Percentiles rank a stretch among this genome's conserved stretches.
Conservation (phyloP, 176 grass and related monocot species). For the Aegilops bicornis region DNA sequence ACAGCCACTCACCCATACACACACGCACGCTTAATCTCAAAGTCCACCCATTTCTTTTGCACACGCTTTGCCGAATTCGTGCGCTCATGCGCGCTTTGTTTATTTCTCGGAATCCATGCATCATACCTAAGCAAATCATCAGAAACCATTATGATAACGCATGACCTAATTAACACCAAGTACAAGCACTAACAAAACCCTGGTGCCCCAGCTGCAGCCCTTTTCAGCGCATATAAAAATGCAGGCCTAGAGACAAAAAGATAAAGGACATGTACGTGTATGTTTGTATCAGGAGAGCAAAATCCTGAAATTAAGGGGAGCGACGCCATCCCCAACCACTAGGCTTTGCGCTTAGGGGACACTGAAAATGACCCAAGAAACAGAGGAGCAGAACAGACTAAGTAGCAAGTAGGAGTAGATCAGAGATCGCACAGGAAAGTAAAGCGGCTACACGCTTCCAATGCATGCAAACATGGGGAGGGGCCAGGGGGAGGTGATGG, state of each 20-base stretch:
- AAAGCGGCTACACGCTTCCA: conserved; percentile 11
- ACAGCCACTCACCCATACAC: conserved; percentile 11
- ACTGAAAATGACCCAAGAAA: conserved; percentile 54
- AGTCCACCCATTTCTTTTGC: neutral
- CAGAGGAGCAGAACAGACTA: neutral
- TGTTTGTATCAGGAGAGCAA: conserved; percentile 43
- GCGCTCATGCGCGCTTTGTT: neutral
- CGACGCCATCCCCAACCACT: conserved; percentile 32
- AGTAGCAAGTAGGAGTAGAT: neutral
- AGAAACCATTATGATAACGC: conserved; percentile 19
- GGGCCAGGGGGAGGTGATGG: neutral
- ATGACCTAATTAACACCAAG: neutral
- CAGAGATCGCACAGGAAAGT: no score
- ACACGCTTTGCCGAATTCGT: neutral
- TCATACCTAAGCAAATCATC: conserved; percentile 28
- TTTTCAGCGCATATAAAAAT: conserved; percentile 23
- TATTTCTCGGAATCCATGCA: neutral
- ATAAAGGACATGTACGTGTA: conserved; percentile 34
- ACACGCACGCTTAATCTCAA: neutral
- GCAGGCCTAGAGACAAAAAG: conserved; percentile 33
- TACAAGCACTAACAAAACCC: conserved; percentile 10
- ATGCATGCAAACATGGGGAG: conserved; percentile 38
- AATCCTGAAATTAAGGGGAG: conserved; percentile 63
- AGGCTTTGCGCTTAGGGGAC: conserved; percentile 39
- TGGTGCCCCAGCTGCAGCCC: conserved; percentile 4